These are phyloP conservation scores for Acrodontium crateriforme DNA, from an alignment of 2,329 filamentous ascomycete species.

Conservation along the genomic window DNA sequence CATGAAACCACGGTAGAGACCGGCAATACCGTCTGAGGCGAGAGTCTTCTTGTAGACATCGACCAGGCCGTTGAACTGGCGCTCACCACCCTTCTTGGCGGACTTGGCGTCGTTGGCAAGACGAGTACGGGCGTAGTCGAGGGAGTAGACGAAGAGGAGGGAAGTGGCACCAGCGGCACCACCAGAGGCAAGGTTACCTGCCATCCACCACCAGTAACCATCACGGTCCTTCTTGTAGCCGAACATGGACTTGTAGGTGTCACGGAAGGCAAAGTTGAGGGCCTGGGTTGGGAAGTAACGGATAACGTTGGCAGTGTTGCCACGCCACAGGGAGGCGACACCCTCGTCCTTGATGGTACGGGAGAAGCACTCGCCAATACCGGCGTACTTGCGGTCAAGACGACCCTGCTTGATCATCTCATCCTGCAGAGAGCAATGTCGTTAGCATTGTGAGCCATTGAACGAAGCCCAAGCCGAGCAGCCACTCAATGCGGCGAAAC, in stretches of 20 bases:
- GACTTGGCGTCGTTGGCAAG: conserved; percentile 99
- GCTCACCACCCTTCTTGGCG: conserved; percentile 90
- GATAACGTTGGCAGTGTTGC: conserved; percentile 99
- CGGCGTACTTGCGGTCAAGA: conserved; percentile 93
- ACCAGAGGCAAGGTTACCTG: conserved; percentile 98
- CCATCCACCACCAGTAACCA: conserved; percentile 98
- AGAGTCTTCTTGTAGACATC: conserved; percentile 99
- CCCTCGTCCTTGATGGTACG: conserved; percentile 85
- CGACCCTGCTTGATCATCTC: conserved; percentile 99
- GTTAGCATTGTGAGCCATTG: conserved; percentile 1
- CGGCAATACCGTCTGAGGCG: conserved; percentile 92
- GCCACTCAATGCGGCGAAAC: no score
- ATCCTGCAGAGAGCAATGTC: conserved; percentile 49
- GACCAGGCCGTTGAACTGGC: conserved; percentile 99
- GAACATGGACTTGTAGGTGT: conserved; percentile 99
- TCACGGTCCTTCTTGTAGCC: conserved; percentile 99
- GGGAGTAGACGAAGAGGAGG: conserved; percentile 99
- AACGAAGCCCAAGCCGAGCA: no score
- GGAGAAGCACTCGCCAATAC: conserved; percentile 90
- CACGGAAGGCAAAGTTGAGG: conserved; percentile 99
- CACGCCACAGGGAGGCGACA: conserved; percentile 92
- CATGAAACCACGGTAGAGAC: conserved; percentile 99
- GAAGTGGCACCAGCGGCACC: conserved; percentile 99
- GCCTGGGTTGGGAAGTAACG: conserved; percentile 99
- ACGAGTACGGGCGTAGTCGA: conserved; percentile 99